Base-by-base conservation (phyloP, 306 rosid genomes). In the Sechiopsis laciniata region DNA sequence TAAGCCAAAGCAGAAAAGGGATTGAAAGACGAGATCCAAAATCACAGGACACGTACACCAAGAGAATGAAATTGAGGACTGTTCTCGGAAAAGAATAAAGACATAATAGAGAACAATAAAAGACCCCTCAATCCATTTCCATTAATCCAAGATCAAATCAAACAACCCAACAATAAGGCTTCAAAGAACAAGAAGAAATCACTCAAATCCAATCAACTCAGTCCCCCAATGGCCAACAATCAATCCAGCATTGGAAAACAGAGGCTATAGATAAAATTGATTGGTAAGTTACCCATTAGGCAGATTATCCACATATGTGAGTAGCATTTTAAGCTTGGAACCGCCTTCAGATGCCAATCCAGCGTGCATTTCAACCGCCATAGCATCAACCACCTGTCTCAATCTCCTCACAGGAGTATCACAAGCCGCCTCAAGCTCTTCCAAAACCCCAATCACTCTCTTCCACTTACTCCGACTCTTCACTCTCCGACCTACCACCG, bases 321-420 rank as follows among this genome's bases (percentile, higher is more conserved):
- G 92, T 71, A 92, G 84, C 97, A 92, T 92, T 90, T 88, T 90
- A 86, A 92, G 97, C 85, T 90, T 92, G 20, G 97, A 92, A 76
- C 97, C 97, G 72, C 97, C 96, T 80, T 90, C 92, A 22, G 97
- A 90, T 22, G 97, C 97, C 73, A 92, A 83, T 40, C 97, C 97
- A 35, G 97, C 97, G 85, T 90, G 97, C 97, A 92, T 92, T 95
- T 92, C 97, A 24, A 92, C 97, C 0, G 96, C 96, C 96, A 92
- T 85, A 29, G 97, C 97, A 80, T 90, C 96, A 50, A 90, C 95
- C 75, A 92, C 97, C 53, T 92, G 96, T 77, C 71, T 88, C 77
- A 92, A 51, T 85, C 91, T 88, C 51, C 79, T 90, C 51, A 86
- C 88, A 7, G 84, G 76, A 3, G 96, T 86, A 4, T 87, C 92